Percentiles rank a stretch among this genome's conserved stretches.
These are phyloP conservation scores for Exophiala sp. DNA, from an alignment of 2,329 filamentous ascomycete species.

Conservation along the genomic window DNA sequence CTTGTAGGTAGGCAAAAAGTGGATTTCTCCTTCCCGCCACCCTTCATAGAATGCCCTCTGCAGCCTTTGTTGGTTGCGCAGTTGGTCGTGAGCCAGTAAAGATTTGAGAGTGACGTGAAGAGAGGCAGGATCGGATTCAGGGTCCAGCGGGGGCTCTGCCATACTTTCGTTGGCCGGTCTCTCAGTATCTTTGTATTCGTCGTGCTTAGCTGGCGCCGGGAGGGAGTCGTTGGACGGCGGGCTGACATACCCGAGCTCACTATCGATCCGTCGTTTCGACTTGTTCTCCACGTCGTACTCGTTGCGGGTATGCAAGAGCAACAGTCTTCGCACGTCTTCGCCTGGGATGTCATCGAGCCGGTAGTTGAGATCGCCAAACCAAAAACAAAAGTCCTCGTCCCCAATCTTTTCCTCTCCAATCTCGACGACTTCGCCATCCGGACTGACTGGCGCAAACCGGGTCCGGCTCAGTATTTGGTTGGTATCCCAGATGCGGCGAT, in stretches of 20 bases:
- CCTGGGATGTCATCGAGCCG: conserved; percentile 81
- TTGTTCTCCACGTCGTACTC: conserved; percentile 59
- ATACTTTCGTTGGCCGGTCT: conserved; percentile 47
- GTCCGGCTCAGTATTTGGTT: conserved; percentile 69
- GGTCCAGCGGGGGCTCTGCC: conserved; percentile 58
- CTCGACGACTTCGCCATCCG: conserved; percentile 57
- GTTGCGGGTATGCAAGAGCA: conserved; percentile 75
- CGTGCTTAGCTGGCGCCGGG: conserved; percentile 7
- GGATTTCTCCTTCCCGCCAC: conserved; percentile 82
- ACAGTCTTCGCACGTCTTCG: conserved; percentile 77
- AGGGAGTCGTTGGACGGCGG: conserved; percentile 15
- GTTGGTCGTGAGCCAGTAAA: conserved; percentile 81
- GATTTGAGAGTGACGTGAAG: conserved; percentile 84
- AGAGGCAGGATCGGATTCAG: conserved; percentile 72
- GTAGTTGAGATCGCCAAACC: conserved; percentile 96
- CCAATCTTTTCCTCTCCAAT: conserved; percentile 64
- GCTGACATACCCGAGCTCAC: conserved; percentile 26
- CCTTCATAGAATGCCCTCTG: conserved; percentile 84
- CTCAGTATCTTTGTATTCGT: conserved; percentile 31
- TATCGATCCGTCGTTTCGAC: conserved; percentile 30
- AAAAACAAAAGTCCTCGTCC: conserved; percentile 89
- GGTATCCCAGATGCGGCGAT: conserved; percentile 85
- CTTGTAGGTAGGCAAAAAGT: conserved; percentile 92
- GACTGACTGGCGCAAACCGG: conserved; percentile 67
- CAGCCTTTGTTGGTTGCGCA: conserved; percentile 64